Conservation (phyloP, 1,284 basidiomycete genomes). For the Malassezia pachydermatis region DNA sequence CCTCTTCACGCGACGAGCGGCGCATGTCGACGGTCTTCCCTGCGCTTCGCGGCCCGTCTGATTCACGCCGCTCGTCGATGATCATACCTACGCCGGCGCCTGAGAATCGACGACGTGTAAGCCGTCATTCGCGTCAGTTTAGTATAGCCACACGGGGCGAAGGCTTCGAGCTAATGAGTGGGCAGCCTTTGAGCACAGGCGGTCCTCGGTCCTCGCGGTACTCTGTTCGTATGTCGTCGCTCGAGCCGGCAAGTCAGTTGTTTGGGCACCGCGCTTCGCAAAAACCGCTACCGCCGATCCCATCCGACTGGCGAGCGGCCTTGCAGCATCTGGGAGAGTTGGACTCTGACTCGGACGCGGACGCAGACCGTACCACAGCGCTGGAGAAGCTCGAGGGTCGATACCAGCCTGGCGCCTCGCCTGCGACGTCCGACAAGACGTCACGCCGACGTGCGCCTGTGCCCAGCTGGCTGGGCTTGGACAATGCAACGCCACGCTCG, state of each 20-base stretch:
- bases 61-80: not conserved
- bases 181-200: not conserved
- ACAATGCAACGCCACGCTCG: not conserved
- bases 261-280: not conserved
- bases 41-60: not conserved
- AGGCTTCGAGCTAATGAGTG: conserved; percentile 15
- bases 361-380: conserved; percentile 4
- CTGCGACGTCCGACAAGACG: no score
- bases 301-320: conserved; percentile 7
- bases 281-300: conserved; percentile 11
- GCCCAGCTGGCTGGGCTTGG: conserved; percentile 9
- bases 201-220: not conserved
- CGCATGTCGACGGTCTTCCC: not conserved
- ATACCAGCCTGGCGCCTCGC: not conserved
- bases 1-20: not conserved
- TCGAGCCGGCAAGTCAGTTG: conserved; percentile 15
- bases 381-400: conserved; percentile 18
- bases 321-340: no score
- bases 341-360: conserved; percentile 1
- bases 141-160: conserved; percentile 15
- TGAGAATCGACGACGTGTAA: not conserved
- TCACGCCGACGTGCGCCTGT: not conserved
- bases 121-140: conserved; percentile 15
- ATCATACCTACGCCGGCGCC: not conserved
- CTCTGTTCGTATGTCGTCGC: conserved; percentile 14